Base-by-base conservation (phyloP, 106 monocot species). In the Hemerocallis citrina region DNA sequence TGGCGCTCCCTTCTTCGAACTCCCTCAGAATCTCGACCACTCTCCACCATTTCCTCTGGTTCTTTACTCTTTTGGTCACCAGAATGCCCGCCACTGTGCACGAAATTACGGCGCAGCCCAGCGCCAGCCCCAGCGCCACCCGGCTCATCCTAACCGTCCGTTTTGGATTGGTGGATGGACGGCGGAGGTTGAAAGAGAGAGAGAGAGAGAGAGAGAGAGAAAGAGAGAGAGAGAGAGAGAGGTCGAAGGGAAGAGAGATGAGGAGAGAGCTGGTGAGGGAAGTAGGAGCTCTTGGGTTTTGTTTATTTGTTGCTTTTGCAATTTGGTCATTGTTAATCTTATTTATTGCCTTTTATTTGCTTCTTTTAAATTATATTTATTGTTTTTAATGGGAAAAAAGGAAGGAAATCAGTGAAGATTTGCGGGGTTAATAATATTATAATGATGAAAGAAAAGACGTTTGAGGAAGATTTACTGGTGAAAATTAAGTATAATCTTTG, bases 1-100 rank as follows among this genome's bases (percentile, higher is more conserved):
- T 75, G 16, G 55, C 65, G 48, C 85, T 78, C 1, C 77, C 77
- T 15, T 81, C 81, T 58, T 86, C 85, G 64, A 86, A 86, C 74
- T 86, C 85, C 32, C 52, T 36, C 40, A 86, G 51, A 63, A 86
- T 48, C 46, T 59, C 77, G 29, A 78, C 63, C 28, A 71, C 74
- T 30, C 77, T 56, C 16, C 46, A 34, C 85, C 85, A 86, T 37
- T 74, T 47, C 43, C 71, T 29, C 35, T 74, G 59, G 41, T 67
- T 75, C 64, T 54, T 59, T 17, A 52, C 67, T 54, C 85, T 57
- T 15, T 70, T 66, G 13, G 62, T 67, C 5, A 81, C 85, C 19
- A 77, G 32, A 51, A 65, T 71, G 15, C 64, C 75, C 6, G 85
- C 81, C 59, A 86, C 73, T 68, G 77, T 77, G 55, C 81, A 74